phyloP scores from a whole-genome alignment of 805 yeast genomes.

The Pichia nakasei region DNA sequence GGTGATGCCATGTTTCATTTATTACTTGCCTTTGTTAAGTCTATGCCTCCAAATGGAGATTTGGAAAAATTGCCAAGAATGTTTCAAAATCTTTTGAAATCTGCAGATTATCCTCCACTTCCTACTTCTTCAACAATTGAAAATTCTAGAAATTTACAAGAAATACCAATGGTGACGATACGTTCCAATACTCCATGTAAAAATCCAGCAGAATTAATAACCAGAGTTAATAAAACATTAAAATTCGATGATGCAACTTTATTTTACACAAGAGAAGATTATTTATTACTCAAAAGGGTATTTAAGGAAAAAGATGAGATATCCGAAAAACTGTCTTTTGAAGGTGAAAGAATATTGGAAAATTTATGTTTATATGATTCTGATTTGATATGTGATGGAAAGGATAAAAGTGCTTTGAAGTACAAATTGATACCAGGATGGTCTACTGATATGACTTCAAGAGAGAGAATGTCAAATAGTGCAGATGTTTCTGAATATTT shows the following conservation, averaged over 20 bases:
- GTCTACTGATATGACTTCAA: slow-evolving; percentile 25
- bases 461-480: slow-evolving; percentile 11
- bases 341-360: slow-evolving; percentile 52
- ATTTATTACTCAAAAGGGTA: slow-evolving; percentile 60
- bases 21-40: slow-evolving; percentile 63
- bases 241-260: slow-evolving; percentile 61
- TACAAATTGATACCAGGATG: slow-evolving; percentile 28
- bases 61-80: slow-evolving; percentile 52
- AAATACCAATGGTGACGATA: slow-evolving; percentile 30
- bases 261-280: slow-evolving; percentile 71
- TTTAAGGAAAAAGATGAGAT: slow-evolving; percentile 52
- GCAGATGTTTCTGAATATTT: slow-evolving; percentile 25
- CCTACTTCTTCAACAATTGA: slow-evolving; percentile 19
- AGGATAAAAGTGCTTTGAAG: slow-evolving; percentile 19
- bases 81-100: slow-evolving; percentile 54
- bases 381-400: slow-evolving; percentile 31
- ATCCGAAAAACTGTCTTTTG: slow-evolving; percentile 59
- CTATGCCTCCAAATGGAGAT: slow-evolving; percentile 61
- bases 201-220: slow-evolving; percentile 51
- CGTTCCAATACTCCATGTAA: slow-evolving; percentile 34
- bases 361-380: slow-evolving; percentile 28
- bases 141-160: slow-evolving; percentile 21
- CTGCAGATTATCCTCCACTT: slow-evolving; percentile 71
- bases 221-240: slow-evolving; percentile 48
- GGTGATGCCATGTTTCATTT: slow-evolving; percentile 83